A percentile compares a stretch with the other conserved stretches of the same genome.
phyloP scores from a whole-genome alignment of 2,329 filamentous ascomycete species.

The Aspergillus pseudonomiae region DNA sequence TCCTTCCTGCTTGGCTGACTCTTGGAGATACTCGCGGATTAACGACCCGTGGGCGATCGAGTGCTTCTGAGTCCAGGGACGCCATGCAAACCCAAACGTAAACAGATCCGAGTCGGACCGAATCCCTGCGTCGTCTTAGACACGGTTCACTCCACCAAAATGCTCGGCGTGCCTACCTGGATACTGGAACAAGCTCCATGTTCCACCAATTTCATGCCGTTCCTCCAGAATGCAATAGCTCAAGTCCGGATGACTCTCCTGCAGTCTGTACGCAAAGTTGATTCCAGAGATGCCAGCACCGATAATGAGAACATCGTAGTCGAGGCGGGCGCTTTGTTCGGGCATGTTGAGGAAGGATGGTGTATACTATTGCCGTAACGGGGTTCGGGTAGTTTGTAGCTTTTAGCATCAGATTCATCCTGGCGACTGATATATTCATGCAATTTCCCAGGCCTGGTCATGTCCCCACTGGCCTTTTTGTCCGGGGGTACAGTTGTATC shows the following conservation, averaged over 20 bases:
- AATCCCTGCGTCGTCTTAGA: constrained; percentile 50
- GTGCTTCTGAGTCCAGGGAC: constrained; percentile 60
- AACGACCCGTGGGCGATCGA: constrained; percentile 52
- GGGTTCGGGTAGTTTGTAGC: too few relatives aligned
- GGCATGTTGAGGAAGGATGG: too few relatives aligned
- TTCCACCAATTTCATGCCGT: constrained; percentile 67
- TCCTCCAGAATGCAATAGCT: constrained; percentile 68
- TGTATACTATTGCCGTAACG: too few relatives aligned
- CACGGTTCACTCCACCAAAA: too few relatives aligned
- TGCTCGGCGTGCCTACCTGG: constrained; percentile 44
- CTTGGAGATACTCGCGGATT: constrained; percentile 56
- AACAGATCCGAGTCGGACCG: constrained; percentile 61
- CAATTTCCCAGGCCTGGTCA: too few relatives aligned
- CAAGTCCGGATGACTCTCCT: constrained; percentile 55
- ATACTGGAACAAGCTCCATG: constrained; percentile 71
- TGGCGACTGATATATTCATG: too few relatives aligned
- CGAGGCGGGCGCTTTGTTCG: background rate
- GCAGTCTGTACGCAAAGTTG: constrained; percentile 69
- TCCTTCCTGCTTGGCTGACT: constrained; percentile 49
- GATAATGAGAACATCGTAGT: constrained; percentile 60
- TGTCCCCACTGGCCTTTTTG: too few relatives aligned
- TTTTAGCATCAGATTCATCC: too few relatives aligned
- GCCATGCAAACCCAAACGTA: constrained; percentile 67
- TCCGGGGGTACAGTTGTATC: too few relatives aligned
- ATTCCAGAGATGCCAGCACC: constrained; percentile 73